Conservation (phyloP, 345 rosid species). For the Murraya paniculata region DNA sequence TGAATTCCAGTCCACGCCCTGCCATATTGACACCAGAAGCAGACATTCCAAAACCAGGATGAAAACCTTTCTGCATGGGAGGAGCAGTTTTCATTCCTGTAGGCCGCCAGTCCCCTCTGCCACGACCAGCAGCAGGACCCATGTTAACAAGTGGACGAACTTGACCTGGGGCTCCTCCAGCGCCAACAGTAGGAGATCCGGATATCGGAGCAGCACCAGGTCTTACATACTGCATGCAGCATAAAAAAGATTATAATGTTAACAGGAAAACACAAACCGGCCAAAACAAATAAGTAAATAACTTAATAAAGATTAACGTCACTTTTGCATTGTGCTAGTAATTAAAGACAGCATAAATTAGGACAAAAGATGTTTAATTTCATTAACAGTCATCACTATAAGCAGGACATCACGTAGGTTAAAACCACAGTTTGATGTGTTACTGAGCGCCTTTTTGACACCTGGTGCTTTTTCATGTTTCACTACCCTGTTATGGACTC, state of each 20-base stretch:
- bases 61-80: conserved; percentile 72
- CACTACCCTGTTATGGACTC: too few relatives aligned
- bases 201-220: conserved; percentile 87
- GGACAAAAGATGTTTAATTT: background rate
- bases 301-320: conserved; percentile 9
- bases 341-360: background rate
- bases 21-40: conserved; percentile 58
- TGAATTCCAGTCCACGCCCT: conserved; percentile 89
- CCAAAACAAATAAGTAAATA: conserved; percentile 8
- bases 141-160: conserved; percentile 66
- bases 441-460: too few relatives aligned
- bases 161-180: conserved; percentile 66
- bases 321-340: conserved; percentile 3
- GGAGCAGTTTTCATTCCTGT: conserved; percentile 63
- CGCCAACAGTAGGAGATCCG: conserved; percentile 52
- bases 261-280: conserved; percentile 15
- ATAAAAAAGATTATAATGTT: conserved; percentile 21
- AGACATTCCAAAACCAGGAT: conserved; percentile 56
- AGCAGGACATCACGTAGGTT: background rate
- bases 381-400: background rate
- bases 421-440: background rate
- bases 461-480: too few relatives aligned
- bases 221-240: conserved; percentile 86
- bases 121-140: conserved; percentile 74
- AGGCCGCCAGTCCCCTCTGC: conserved; percentile 96